Base-by-base conservation (phyloP, 1,139 yeast species). In the Candida neerlandica region DNA sequence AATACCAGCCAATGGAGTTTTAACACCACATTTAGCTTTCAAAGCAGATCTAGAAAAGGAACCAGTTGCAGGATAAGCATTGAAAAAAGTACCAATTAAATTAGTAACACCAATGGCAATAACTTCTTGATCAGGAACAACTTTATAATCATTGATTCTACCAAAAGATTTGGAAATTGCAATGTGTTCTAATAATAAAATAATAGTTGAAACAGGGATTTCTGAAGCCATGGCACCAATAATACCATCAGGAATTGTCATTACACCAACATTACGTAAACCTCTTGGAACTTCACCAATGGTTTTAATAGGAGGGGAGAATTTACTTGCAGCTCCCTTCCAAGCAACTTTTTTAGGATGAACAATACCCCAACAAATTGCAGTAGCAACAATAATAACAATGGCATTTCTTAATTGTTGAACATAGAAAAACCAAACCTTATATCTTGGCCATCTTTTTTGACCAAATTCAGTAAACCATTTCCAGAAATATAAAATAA, bases 11-110 rank as follows among this genome's bases (percentile, higher is more conserved):
- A 91, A 75, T 30, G 98, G 98, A 37, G 98, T 92, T 63, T 92
- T 82, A 43, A 92, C 98, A 63, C 96, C 96, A 79, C 97, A 91
- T 70, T 91, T 92, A 49, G 96, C 88, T 70, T 92, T 91, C 62
- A 92, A 79, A 11, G 97, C 97, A 44, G 97, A 87, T 75, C 97
- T 85, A 18, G 96, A 89, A 69, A 92, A 92, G 1, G 97, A 92
- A 48, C 98, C 97, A 10, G 98, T 92, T 10, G 97, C 92, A 14
- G 98, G 98, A 66, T 92, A 92, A 9, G 97, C 97, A 61, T 83
- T 79, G 78, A 92, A 92, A 64, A 91, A 89, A 23, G 96, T 89
- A 58, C 97, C 97, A 59, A 92, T 78, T 65, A 91, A 76, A 70
- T 92, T 92, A 51, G 94, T 87, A 43, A 88, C 88, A 64, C 98